Base-by-base conservation (phyloP, 2,329 filamentous ascomycete species). In the Xenosphaeropsis pyriputrescens region DNA sequence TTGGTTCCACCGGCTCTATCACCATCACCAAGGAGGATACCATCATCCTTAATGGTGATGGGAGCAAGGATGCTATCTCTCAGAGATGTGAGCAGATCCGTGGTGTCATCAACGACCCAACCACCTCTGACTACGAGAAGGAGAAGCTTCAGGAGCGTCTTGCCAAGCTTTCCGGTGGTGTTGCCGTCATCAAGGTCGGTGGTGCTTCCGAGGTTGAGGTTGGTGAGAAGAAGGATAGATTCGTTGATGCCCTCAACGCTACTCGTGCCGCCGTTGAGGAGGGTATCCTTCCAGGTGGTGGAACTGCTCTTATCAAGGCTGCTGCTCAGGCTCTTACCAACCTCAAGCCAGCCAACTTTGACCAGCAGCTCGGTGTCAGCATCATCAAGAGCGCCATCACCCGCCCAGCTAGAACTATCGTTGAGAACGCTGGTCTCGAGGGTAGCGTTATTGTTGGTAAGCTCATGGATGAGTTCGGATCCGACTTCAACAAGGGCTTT, bases 1-100 rank as follows among this genome's bases (percentile, higher is more conserved):
- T 98, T 57, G 91, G 91, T 50, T 91, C 85, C 42, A 96, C 91
- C 50, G 91, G 91, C 47, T 91, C 88, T 55, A 95, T 98, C 69
- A 96, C 91, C 61, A 96, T 98, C 67, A 98, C 91, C 62, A 98
- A 98, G 76, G 91, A 98, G 69, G 91, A 98, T 65, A 98, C 91
- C 53, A 95, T 98, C 62, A 79, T 98, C 57, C 77, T 98, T 45
- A 98, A 98, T 64, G 91, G 91, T 40, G 86, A 94, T 56, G 91
- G 91, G 47, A 81, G 69, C 79, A 95, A 96, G 75, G 91, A 98
- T 57, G 62, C 73, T 49, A 93, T 98, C 55, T 66, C 83, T 47
- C 86, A 95, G 72, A 84, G 91, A 60, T 96, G 91, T 67, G 91
- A 98, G 69, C 91, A 98, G 72, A 98, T 98, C 65, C 88, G 91